These are phyloP conservation scores for Hamigera avellanea DNA, from an alignment of 495 filamentous ascomycete species.

Conservation along the genomic window DNA sequence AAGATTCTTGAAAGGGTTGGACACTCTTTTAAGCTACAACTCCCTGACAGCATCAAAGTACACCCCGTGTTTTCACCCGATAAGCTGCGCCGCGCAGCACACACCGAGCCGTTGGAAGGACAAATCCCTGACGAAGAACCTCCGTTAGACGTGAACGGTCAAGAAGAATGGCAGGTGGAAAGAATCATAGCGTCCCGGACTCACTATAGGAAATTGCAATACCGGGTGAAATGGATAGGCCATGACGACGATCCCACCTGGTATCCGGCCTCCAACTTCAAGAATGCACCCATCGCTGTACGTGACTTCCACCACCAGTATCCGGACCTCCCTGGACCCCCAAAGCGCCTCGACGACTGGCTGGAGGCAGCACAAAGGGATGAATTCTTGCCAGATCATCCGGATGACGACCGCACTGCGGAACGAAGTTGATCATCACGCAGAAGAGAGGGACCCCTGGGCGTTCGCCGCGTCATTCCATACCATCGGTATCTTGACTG, in stretches of 20 bases:
- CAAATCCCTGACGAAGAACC: neutral
- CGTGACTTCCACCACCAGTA: slow-evolving; percentile 1
- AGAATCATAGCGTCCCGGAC: neutral
- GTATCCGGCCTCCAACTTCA: slow-evolving; percentile 5
- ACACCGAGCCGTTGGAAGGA: neutral
- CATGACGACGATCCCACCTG: slow-evolving; percentile 1
- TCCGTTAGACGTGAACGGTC: neutral
- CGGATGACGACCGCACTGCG: no score
- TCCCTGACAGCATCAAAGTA: slow-evolving; percentile 1
- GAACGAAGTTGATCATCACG: no score
- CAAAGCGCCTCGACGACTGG: neutral
- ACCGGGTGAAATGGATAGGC: slow-evolving; percentile 1
- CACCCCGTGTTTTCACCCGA: slow-evolving; percentile 6
- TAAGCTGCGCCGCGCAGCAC: slow-evolving; percentile 1
- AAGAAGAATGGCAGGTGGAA: slow-evolving; percentile 6
- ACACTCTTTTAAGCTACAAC: neutral
- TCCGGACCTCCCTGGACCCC: slow-evolving; percentile 1
- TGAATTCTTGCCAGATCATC: no score
- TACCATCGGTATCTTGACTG: no score
- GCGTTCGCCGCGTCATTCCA: no score
- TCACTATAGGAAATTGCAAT: slow-evolving; percentile 4
- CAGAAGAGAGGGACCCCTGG: no score
- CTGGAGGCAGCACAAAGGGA: neutral
- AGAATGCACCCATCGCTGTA: neutral
- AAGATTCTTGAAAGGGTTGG: neutral